Conservation (phyloP, 495 filamentous ascomycete genomes). For the Endocarpon pusillum region DNA sequence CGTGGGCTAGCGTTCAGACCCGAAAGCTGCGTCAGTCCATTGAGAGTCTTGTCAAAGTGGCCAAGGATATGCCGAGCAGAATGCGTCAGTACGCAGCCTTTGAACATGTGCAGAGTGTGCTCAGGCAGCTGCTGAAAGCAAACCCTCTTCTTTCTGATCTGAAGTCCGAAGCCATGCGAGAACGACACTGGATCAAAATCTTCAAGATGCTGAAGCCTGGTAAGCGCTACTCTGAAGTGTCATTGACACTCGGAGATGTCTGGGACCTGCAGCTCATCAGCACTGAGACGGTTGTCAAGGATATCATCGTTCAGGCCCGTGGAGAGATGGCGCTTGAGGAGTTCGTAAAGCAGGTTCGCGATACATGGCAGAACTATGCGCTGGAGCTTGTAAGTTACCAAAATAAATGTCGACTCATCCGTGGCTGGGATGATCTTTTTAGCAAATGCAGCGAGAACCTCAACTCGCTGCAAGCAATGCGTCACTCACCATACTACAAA, state of each 20-base stretch:
- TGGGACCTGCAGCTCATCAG: constrained; percentile 88
- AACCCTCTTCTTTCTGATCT: constrained; percentile 76
- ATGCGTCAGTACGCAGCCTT: constrained; percentile 99
- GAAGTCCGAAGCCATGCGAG: constrained; percentile 91
- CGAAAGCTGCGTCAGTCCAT: constrained; percentile 77
- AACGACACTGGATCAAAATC: constrained; percentile 93
- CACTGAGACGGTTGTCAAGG: constrained; percentile 70
- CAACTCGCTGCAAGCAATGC: constrained; percentile 95
- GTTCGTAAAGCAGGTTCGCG: constrained; percentile 90
- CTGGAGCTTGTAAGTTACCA: constrained; percentile 94
- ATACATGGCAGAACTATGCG: constrained; percentile 88
- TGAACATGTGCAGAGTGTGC: constrained; percentile 83
- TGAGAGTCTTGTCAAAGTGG: constrained; percentile 88
- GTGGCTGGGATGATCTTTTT: constrained; percentile 96
- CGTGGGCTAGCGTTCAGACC: constrained; percentile 87
- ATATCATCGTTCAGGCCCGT: constrained; percentile 89
- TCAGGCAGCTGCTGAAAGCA: constrained; percentile 77
- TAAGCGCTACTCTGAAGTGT: constrained; percentile 78
- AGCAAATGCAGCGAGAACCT: constrained; percentile 96
- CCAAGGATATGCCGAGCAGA: constrained; percentile 95
- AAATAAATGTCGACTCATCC: constrained; percentile 90
- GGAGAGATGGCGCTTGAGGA: constrained; percentile 98
- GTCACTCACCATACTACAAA: constrained; percentile 96
- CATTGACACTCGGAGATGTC: constrained; percentile 87
- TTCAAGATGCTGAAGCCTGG: constrained; percentile 86